phyloP scores from a whole-genome alignment of 2,329 filamentous ascomycete genomes.

The Apiospora koreana region DNA sequence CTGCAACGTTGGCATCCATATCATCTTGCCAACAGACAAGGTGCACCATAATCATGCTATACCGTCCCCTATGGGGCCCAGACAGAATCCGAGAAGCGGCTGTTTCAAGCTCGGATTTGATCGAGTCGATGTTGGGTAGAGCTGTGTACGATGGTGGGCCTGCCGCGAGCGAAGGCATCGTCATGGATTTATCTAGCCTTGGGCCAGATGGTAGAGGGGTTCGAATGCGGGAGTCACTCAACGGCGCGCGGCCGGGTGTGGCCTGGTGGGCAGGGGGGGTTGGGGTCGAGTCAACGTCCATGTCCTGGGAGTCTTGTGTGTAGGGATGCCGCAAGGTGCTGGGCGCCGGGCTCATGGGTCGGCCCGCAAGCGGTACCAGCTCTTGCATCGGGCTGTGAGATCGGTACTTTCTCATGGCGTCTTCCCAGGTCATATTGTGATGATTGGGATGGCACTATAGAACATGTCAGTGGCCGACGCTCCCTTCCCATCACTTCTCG shows the following conservation, averaged over 20 bases:
- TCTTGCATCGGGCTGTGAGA: constrained; percentile 55
- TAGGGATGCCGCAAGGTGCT: constrained; percentile 39
- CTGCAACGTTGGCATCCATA: constrained; percentile 42
- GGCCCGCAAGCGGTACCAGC: constrained; percentile 44
- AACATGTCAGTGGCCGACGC: constrained; percentile 5
- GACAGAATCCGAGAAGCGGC: constrained; percentile 51
- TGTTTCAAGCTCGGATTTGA: constrained; percentile 55
- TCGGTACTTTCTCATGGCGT: constrained; percentile 56
- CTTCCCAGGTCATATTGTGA: constrained; percentile 63
- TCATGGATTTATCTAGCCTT: constrained; percentile 51
- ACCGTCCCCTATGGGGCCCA: constrained; percentile 52
- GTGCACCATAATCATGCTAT: constrained; percentile 53
- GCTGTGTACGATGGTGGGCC: constrained; percentile 26
- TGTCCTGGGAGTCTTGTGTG: constrained; percentile 50
- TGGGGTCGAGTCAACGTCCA: constrained; percentile 53
- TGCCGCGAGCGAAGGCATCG: constrained; percentile 32
- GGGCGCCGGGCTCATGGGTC: constrained; percentile 49
- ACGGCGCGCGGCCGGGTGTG: constrained; percentile 36
- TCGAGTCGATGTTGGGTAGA: constrained; percentile 50
- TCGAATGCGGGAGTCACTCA: constrained; percentile 52
- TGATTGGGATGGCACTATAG: constrained; percentile 59
- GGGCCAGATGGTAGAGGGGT: constrained; percentile 59
- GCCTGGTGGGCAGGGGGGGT: constrained; percentile 26
- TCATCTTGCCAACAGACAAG: constrained; percentile 60
- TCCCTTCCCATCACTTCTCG: background rate